These are phyloP conservation scores for Chiua virens DNA, from an alignment of 768 basidiomycete genomes.

Conservation along the genomic window DNA sequence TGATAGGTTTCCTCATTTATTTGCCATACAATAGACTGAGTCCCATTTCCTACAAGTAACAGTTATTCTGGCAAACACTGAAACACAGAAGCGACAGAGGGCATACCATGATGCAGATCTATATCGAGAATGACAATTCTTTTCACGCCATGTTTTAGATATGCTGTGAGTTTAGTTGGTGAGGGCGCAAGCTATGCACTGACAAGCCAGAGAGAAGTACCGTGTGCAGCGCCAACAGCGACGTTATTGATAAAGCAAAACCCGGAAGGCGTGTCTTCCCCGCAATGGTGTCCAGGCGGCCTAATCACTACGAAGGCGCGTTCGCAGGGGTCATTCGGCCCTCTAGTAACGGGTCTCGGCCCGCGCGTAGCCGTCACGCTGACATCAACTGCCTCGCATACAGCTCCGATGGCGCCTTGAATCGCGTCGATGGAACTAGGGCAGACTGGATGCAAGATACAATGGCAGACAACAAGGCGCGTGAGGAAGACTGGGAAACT, in stretches of 20 bases:
- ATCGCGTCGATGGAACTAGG: conserved; percentile 74
- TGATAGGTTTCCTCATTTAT: conserved; percentile 87
- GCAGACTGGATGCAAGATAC: conserved; percentile 55
- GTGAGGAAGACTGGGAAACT: not conserved
- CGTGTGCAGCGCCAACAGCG: conserved; percentile 86
- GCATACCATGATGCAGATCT: conserved; percentile 38
- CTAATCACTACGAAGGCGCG: conserved; percentile 81
- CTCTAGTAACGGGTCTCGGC: conserved; percentile 7
- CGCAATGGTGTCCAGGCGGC: conserved; percentile 95
- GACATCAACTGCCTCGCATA: conserved; percentile 85
- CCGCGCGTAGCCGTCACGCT: conserved; percentile 40
- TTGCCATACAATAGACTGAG: conserved; percentile 88
- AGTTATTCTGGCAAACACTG: not conserved
- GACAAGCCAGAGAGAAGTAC: conserved; percentile 38
- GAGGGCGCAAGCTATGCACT: not conserved
- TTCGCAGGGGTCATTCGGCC: conserved; percentile 22
- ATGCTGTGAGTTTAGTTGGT: conserved; percentile 51
- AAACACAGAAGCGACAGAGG: not conserved
- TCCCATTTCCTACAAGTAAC: conserved; percentile 74
- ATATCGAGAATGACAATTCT: conserved; percentile 89
- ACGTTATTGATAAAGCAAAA: conserved; percentile 98
- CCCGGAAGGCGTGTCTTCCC: conserved; percentile 84
- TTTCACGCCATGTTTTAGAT: conserved; percentile 74
- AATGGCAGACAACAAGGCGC: not conserved
- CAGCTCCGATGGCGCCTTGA: conserved; percentile 76